Evolutionary conservation across 192 early-diverging fungal genomes (phyloP), one percentile per base, ranked within the genome.

Genomic region (Backusella mclennaniae): DNA sequence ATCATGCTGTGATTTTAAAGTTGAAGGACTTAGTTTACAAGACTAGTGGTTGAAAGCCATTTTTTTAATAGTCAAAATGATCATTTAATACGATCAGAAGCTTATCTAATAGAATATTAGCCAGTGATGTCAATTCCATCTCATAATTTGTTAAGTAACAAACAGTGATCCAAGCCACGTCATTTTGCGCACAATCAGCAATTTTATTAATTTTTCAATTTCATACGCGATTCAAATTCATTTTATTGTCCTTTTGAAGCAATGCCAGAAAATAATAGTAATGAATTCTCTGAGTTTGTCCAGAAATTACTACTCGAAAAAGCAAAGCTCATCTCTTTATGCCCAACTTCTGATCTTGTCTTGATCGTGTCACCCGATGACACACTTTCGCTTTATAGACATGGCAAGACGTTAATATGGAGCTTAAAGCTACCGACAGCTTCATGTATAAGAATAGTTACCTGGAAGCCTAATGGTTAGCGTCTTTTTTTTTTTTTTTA

Each of bases 381-480:
- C 7, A 35, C 39, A 19, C 41, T 71, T 14, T 31, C 39, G 11
- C 42, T 71, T 5, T 49, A 46, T 49, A 36, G 70, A 31, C 26
- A 31, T 31, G 70, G 39, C 41, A 19, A 31, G 9, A 46, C n/a
- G 17, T 42, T 42, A 31, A 23, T 71, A 19, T 71, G 70, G 70
- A 31, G 23, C 17, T 71, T 71, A 19, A 71, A 71, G 23, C 14
- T 46, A 31, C 12, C 70, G 26, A 44, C 70, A 31, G 15, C 26
- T 26, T 44, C 70, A 15, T 39, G 23, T 23, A 49, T 71, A 26
- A 42, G 36, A 26, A 42, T 71, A 29, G 69, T 71, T 3, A 46
- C 41, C 17, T 71, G 69, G 69, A 71, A 71, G 14, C 69, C 69
- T 33, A 46, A 71, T 71, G 69, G 69, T 71, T 46, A 21, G 67